Evolutionary conservation across 306 rosid genomes (phyloP).

Genomic region (Cicer bijugum): DNA sequence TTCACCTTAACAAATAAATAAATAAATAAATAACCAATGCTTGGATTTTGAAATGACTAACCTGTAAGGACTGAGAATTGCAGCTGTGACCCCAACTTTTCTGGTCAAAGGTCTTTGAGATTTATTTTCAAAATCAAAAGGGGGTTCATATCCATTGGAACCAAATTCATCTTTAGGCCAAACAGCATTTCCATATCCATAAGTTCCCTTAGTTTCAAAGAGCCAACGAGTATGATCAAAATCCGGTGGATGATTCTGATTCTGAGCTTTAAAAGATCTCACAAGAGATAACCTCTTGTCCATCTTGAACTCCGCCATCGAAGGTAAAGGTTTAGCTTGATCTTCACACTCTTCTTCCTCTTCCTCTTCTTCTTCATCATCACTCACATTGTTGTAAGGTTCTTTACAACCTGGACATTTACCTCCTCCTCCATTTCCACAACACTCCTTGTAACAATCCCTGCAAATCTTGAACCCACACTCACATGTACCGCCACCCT

Average conservation of each 20-base stretch:
- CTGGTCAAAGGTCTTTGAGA: conserved; percentile 70
- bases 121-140: conserved; percentile 71
- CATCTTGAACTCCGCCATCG: conserved; percentile 71
- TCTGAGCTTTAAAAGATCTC: conserved; percentile 76
- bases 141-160: conserved; percentile 67
- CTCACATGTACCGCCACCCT: conserved; percentile 53
- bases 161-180: conserved; percentile 88
- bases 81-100: conserved; percentile 74
- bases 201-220: conserved; percentile 85
- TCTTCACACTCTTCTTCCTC: conserved; percentile 60
- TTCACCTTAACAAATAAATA: not conserved
- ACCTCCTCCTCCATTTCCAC: conserved; percentile 53
- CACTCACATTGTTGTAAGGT: conserved; percentile 51
- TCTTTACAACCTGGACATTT: conserved; percentile 88
- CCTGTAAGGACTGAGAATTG: conserved; percentile 89
- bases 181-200: conserved; percentile 85
- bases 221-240: conserved; percentile 86
- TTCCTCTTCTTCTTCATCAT: conserved; percentile 42
- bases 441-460: conserved; percentile 72
- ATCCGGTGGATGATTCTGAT: conserved; percentile 68
- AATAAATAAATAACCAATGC: not conserved
- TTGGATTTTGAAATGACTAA: not conserved
- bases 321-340: conserved; percentile 72
- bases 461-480: conserved; percentile 81
- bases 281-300: conserved; percentile 81